phyloP scores from a whole-genome alignment of 106 monocot species.

The Apostasia shenzhenica region DNA sequence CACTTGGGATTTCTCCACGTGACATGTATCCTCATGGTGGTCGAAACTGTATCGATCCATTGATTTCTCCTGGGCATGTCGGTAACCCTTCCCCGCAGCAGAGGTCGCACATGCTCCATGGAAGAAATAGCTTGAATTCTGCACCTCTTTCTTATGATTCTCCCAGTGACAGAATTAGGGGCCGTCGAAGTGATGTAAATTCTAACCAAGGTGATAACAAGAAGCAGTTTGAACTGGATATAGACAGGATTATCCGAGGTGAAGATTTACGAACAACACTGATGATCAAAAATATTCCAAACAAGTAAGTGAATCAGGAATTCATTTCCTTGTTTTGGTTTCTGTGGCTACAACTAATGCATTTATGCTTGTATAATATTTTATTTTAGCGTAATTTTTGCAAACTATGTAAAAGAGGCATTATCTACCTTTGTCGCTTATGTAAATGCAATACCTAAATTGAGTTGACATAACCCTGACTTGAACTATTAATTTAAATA shows the following conservation, averaged over 20 bases:
- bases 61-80: constrained; percentile 32
- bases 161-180: constrained; percentile 51
- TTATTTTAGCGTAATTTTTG: neutral
- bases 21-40: constrained; percentile 34
- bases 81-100: constrained; percentile 58
- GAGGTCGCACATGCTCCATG: constrained; percentile 49
- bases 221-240: constrained; percentile 89
- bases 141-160: constrained; percentile 27
- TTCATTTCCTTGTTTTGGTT: constrained; percentile 1
- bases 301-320: constrained; percentile 49
- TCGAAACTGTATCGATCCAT: constrained; percentile 41
- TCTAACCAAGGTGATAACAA: constrained; percentile 62
- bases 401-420: too few species aligned
- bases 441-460: neutral
- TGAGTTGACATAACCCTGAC: neutral
- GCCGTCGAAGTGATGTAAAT: constrained; percentile 44
- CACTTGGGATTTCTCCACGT: constrained; percentile 40
- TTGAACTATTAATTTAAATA: too few species aligned
- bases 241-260: constrained; percentile 66
- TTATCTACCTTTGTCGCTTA: too few species aligned
- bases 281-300: constrained; percentile 98
- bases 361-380: neutral
- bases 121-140: constrained; percentile 45
- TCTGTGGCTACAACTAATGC: neutral
- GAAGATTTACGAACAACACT: constrained; percentile 86